Evolutionary conservation across 2,329 filamentous ascomycete genomes (phyloP), one percentile per base, ranked within the genome.

Genomic region (Rhinocladiella mackenziei): DNA sequence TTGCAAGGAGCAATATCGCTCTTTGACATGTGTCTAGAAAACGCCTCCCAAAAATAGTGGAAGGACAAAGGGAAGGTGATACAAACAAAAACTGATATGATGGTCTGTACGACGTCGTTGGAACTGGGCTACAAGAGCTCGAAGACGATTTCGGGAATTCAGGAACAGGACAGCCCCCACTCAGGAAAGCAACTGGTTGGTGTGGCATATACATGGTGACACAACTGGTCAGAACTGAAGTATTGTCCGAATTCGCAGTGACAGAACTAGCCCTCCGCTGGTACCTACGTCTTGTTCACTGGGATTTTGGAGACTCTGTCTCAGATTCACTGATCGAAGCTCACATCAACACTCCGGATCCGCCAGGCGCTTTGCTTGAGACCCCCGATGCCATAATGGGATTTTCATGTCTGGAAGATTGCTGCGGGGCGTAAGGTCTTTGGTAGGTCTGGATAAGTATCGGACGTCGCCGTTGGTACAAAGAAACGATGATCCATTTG

Each of bases 61-160:
- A 49, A 30, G 7, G 43, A 17, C 49, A 48, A 17, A 42, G 29
- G 37, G n/a, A 51, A 20, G 33, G 19, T 15, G 48, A 51, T 19
- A 23, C 38, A 3, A 23, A 34, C 19, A 31, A 42, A 7, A 31
- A 48, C 33, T 32, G 37, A 13, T 45, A 45, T 18, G 34, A 48
- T 11, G 41, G 45, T 13, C 33, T 45, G 19, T 18, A 20, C 14
- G 49, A 52, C 28, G 23, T 45, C 13, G 30, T 48, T 15, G 41
- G 25, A 5, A 22, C 34, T 18, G 20, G 30, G 5, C 14, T 45
- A 17, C 29, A 52, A 37, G 45, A 43, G n/a, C 30, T 48, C 11
- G 40, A 52, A 26, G 37, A 43, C 25, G 37, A 20, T 36, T 52
- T 48, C 18, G 49, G 39, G 15, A 13, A 40, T 22, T 28, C 37